Percentiles rank a stretch among this genome's conserved stretches.
Evolutionary conservation across 768 basidiomycete species (phyloP).

Genomic region (Hericium rajendrae): DNA sequence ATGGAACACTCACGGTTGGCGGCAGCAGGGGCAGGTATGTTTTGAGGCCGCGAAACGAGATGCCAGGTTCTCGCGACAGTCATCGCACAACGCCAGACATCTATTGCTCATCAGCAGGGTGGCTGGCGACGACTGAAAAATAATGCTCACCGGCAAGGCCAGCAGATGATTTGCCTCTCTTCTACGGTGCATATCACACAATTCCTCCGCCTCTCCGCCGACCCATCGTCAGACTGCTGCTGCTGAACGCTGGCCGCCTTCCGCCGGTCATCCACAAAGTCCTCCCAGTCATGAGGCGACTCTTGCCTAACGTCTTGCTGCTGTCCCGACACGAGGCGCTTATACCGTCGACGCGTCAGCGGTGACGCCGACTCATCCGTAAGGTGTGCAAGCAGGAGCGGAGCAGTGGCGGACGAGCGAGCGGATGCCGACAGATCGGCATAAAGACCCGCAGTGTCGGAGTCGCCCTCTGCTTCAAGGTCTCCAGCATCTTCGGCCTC

Average conservation of each 20-base stretch:
- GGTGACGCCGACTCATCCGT: conserved; percentile 31
- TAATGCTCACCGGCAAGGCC: conserved; percentile 65
- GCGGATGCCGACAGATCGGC: conserved; percentile 39
- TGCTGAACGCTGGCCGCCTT: conserved; percentile 7
- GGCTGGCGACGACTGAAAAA: background rate
- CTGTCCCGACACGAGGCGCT: conserved; percentile 23
- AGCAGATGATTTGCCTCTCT: conserved; percentile 64
- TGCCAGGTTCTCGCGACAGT: conserved; percentile 52
- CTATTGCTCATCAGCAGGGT: conserved; percentile 4
- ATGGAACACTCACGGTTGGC: conserved; percentile 27
- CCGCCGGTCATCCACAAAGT: conserved; percentile 23
- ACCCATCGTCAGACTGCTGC: conserved; percentile 7
- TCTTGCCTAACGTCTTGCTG: background rate
- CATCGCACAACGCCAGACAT: conserved; percentile 55
- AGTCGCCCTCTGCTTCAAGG: conserved; percentile 19
- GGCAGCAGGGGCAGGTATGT: conserved; percentile 61
- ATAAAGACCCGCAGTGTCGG: conserved; percentile 34
- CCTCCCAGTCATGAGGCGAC: conserved; percentile 16
- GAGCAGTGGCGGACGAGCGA: conserved; percentile 25
- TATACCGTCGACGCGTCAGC: conserved; percentile 40
- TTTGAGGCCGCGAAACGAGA: conserved; percentile 44
- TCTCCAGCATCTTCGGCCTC: background rate
- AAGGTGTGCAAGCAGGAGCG: conserved; percentile 49
- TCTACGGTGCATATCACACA: conserved; percentile 73
- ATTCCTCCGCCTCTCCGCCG: conserved; percentile 21